A percentile compares a stretch with the other conserved stretches of the same genome.
Conservation (phyloP, 306 rosid genomes). For the Vigna nakashimae region DNA sequence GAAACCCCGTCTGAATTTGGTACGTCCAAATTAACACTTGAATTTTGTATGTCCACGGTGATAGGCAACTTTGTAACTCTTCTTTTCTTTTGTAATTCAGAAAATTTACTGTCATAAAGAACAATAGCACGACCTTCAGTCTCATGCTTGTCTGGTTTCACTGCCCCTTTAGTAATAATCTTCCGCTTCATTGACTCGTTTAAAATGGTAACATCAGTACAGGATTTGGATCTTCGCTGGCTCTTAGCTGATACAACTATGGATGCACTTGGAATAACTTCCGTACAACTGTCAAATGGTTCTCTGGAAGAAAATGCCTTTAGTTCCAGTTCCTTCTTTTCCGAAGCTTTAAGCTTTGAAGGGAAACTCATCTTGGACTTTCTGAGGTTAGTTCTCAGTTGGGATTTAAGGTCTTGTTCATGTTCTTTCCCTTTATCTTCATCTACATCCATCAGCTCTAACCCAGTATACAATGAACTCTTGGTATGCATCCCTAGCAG, state of each 20-base stretch:
- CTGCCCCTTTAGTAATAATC: slow-evolving; percentile 34
- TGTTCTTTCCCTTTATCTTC: slow-evolving; percentile 17
- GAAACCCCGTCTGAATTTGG: slow-evolving; percentile 37
- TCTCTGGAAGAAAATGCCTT: slow-evolving; percentile 38
- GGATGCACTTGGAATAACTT: slow-evolving; percentile 40
- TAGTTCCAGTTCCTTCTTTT: slow-evolving; percentile 48
- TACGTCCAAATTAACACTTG: slow-evolving; percentile 34
- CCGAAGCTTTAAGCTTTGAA: slow-evolving; percentile 31
- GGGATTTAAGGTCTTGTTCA: slow-evolving; percentile 32
- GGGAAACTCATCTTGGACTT: slow-evolving; percentile 29
- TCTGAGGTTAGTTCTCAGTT: slow-evolving; percentile 32
- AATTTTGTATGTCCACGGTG: slow-evolving; percentile 22
- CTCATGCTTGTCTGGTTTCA: slow-evolving; percentile 38
- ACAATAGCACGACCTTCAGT: slow-evolving; percentile 45
- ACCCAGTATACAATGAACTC: slow-evolving; percentile 26
- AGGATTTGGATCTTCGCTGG: slow-evolving; percentile 44
- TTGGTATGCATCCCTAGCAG: slow-evolving; percentile 43
- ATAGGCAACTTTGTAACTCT: slow-evolving; percentile 33
- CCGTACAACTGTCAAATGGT: slow-evolving; percentile 25
- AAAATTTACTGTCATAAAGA: slow-evolving; percentile 46
- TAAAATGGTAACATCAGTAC: slow-evolving; percentile 39
- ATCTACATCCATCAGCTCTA: slow-evolving; percentile 43
- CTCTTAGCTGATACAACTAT: slow-evolving; percentile 47
- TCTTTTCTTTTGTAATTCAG: slow-evolving; percentile 48
- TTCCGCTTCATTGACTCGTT: slow-evolving; percentile 38